Base-by-base conservation (phyloP, 257 asterid species). In the Jaltomata sinuosa region DNA sequence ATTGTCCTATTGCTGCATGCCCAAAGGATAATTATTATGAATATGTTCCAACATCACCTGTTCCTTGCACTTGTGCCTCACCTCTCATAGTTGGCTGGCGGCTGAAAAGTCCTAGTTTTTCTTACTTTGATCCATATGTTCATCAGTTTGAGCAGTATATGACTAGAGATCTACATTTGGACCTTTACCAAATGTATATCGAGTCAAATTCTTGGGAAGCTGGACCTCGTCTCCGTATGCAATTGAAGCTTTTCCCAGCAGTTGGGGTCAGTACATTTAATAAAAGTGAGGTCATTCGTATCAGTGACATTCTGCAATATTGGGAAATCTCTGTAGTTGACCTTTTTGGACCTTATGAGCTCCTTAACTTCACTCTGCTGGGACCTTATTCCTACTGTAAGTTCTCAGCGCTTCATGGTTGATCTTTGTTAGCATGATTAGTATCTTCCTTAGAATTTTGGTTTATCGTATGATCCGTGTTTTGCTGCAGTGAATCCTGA, bases 51-150 rank as follows among this genome's bases (percentile, higher is more conserved):
- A 90, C 90, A 55, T 97, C 97, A 16, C 79, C 92, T 82, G 84
- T 94, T 87, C 47, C 76, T n/a, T 97, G 99, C 88, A 85, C 91
- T 83, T 97, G 99, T 88, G 94, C 96, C 65, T 95, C 87, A 42
- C 99, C 99, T 27, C 81, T 97, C 32, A 88, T 84, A 80, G 91
- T 97, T 83, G 99, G 98, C 69, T 97, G 92, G 84, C 94, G 99
- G 83, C 85, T 97, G 85, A 97, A 97, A 88, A 95, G 99, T 89
- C 99, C 99, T 29, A 97, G 97, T 31, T 93, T 97, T 86, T 89
- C 89, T 2, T 94, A 94, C 88, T 97, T 93, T 85, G 68, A 34
- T 29, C 98, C 99, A 32, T 95, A 95, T 81, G 76, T 74, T 19
- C 19, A 84, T 79, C 34, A 65, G 57, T 97, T 95, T 87, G 87